These are phyloP conservation scores for Apiospora malaysiana DNA, from an alignment of 2,329 filamentous ascomycete species.

Conservation along the genomic window DNA sequence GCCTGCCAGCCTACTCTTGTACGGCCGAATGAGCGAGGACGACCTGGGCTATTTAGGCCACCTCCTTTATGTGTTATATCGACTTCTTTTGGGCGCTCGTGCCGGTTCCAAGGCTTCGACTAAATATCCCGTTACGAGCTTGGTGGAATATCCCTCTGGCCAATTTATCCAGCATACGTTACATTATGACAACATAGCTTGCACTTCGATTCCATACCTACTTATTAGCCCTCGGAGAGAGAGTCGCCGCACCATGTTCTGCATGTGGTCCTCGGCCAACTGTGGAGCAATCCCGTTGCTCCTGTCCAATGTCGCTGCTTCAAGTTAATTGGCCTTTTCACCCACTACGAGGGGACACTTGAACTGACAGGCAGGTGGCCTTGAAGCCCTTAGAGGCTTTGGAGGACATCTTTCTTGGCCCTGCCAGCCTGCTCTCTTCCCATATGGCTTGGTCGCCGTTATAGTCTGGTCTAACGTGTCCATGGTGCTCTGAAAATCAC, in stretches of 20 bases:
- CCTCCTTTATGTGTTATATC: neutral
- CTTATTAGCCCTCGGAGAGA: slow-evolving; percentile 1
- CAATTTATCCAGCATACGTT: neutral
- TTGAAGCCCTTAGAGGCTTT: neutral
- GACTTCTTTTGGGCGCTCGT: neutral
- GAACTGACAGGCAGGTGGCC: neutral
- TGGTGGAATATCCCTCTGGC: slow-evolving; percentile 2
- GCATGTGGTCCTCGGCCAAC: neutral
- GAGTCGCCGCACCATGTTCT: neutral
- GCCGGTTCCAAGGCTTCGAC: neutral
- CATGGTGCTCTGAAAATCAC: neutral
- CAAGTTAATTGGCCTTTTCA: slow-evolving; percentile 8
- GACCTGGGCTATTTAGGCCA: neutral
- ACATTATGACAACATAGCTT: neutral
- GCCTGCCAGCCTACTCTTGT: too few species aligned
- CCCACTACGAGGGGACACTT: neutral
- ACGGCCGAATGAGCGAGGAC: neutral
- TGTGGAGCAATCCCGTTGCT: neutral
- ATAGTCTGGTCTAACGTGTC: neutral
- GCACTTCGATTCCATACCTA: too few species aligned
- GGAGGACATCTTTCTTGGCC: neutral
- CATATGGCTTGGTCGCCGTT: neutral
- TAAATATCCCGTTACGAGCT: neutral
- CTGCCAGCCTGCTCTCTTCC: neutral
- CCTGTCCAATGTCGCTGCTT: slow-evolving; percentile 11